Evolutionary conservation across 1,284 basidiomycete species (phyloP).

Genomic region (Ganoderma multipileum): DNA sequence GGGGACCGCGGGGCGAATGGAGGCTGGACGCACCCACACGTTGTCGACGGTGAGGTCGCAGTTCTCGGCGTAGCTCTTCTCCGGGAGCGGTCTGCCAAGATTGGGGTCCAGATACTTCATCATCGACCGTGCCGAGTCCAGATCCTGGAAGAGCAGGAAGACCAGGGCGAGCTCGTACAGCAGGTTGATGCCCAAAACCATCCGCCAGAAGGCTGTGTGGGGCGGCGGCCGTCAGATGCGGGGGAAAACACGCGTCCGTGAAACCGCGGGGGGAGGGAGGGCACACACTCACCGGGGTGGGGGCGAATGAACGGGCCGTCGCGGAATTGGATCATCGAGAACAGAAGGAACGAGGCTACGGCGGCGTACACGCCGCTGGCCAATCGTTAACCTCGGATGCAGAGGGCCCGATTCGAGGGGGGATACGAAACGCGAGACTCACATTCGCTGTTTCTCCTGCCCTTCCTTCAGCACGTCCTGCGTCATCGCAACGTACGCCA

Average conservation of each 20-base stretch:
- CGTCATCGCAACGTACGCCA: conserved; percentile 82
- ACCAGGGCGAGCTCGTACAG: conserved; percentile 83
- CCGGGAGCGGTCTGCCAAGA: conserved; percentile 76
- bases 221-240: conserved; percentile 8
- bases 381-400: conserved; percentile 13
- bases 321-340: conserved; percentile 86
- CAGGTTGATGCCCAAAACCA: conserved; percentile 78
- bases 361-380: conserved; percentile 75
- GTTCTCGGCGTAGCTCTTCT: conserved; percentile 85
- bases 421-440: conserved; percentile 40
- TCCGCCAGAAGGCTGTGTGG: conserved; percentile 69
- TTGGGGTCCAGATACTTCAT: conserved; percentile 77
- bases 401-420: conserved; percentile 3
- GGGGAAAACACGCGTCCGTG: neutral
- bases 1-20: conserved; percentile 12
- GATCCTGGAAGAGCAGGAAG: conserved; percentile 84
- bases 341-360: conserved; percentile 72
- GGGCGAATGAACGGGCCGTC: conserved; percentile 69
- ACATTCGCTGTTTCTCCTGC: conserved; percentile 79
- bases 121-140: conserved; percentile 77
- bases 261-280: neutral
- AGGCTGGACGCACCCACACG: conserved; percentile 64
- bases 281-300: conserved; percentile 39
- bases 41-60: conserved; percentile 69
- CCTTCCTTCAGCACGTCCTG: conserved; percentile 83